Conservation (phyloP, 2,329 filamentous ascomycete species). For the Coleophoma crateriformis region DNA sequence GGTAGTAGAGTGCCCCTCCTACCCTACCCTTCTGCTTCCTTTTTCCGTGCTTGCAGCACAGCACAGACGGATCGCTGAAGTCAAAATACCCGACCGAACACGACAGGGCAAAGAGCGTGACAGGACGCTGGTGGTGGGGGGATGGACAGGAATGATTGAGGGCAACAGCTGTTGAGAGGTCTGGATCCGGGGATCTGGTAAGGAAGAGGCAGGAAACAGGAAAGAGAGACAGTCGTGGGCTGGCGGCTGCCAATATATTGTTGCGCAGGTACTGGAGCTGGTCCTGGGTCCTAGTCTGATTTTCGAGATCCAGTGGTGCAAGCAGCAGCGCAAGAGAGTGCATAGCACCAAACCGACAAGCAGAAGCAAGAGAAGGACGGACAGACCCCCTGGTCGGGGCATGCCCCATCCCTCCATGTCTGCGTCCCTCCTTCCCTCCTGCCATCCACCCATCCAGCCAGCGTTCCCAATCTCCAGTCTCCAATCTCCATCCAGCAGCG, state of each 20-base stretch:
- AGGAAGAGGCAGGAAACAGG: slow-evolving; percentile 18
- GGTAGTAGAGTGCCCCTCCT: neutral
- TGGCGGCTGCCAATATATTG: slow-evolving; percentile 24
- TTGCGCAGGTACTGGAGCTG: neutral
- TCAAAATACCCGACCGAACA: too few relatives aligned
- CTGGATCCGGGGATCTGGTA: slow-evolving; percentile 22
- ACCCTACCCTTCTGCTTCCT: neutral
- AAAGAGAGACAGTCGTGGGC: slow-evolving; percentile 17
- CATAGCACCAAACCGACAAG: too few relatives aligned
- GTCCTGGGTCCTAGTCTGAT: slow-evolving; percentile 13
- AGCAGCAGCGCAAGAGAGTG: neutral
- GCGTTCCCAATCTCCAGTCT: too few relatives aligned
- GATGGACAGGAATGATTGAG: neutral
- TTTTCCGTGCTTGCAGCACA: too few relatives aligned
- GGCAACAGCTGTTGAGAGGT: neutral
- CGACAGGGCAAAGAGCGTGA: too few relatives aligned
- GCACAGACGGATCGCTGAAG: too few relatives aligned
- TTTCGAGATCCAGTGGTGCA: slow-evolving; percentile 4
- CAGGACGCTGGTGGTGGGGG: neutral
- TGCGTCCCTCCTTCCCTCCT: too few relatives aligned
- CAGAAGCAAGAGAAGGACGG: too few relatives aligned
- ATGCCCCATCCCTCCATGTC: too few relatives aligned
- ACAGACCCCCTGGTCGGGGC: too few relatives aligned
- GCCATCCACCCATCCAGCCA: too few relatives aligned
- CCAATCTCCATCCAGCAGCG: too few relatives aligned